These are phyloP conservation scores for Spiraea crenata DNA, from an alignment of 331 rosid genomes.

Conservation along the genomic window DNA sequence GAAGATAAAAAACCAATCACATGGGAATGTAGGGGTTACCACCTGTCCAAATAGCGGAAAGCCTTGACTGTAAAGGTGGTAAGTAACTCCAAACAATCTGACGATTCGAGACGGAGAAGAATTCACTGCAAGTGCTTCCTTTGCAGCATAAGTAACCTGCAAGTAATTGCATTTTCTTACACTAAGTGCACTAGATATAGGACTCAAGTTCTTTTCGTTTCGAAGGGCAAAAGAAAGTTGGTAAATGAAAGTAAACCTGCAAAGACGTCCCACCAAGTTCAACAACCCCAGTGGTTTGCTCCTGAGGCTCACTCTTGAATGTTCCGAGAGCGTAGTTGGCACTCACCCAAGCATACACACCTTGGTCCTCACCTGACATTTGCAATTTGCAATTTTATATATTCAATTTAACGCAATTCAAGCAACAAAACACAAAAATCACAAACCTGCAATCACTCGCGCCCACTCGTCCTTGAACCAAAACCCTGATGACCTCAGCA, in stretches of 20 bases:
- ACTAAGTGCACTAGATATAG: not conserved
- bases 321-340: conserved; percentile 55
- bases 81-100: conserved; percentile 41
- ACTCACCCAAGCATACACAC: conserved; percentile 54
- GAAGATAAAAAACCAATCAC: not conserved
- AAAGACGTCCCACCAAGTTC: conserved; percentile 58
- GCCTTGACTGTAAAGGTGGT: conserved; percentile 36
- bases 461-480: conserved; percentile 55
- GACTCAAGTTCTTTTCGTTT: not conserved
- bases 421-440: not conserved
- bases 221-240: conserved; percentile 7
- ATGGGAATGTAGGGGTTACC: conserved; percentile 4
- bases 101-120: conserved; percentile 33
- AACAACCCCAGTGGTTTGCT: conserved; percentile 48
- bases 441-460: conserved; percentile 32
- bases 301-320: conserved; percentile 41
- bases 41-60: conserved; percentile 54
- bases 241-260: conserved; percentile 41
- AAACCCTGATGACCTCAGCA: conserved; percentile 44
- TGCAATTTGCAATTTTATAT: not conserved
- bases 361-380: conserved; percentile 41
- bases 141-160: conserved; percentile 40
- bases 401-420: not conserved
- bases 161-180: conserved; percentile 2
- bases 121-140: conserved; percentile 17